Conservation (phyloP, 176 grass and related monocot species). For the Zoysia japonica region DNA sequence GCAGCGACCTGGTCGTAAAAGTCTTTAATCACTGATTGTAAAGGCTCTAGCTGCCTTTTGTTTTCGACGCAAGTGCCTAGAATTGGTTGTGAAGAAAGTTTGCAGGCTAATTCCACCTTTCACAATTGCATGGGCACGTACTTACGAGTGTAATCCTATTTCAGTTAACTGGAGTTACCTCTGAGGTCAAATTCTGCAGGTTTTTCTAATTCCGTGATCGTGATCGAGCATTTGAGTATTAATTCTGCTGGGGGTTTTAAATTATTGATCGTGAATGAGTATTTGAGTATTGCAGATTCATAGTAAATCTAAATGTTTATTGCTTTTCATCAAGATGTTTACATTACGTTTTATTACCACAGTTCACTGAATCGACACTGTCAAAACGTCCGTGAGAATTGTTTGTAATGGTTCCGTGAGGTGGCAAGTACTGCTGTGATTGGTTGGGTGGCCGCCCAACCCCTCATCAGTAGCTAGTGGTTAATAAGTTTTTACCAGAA, state of each 20-base stretch:
- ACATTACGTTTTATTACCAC: neutral
- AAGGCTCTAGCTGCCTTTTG: neutral
- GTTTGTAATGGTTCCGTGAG: neutral
- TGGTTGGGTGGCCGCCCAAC: neutral
- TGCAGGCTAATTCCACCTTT: neutral
- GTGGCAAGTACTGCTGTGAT: neutral
- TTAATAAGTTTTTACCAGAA: no score
- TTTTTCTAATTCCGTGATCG: neutral
- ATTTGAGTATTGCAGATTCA: neutral
- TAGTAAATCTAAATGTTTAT: neutral
- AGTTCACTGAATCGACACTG: neutral
- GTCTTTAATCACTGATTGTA: neutral
- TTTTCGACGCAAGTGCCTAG: constrained; percentile 17
- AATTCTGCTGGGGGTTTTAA: no score
- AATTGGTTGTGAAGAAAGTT: constrained; percentile 3
- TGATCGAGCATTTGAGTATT: constrained; percentile 18
- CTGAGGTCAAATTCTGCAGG: neutral
- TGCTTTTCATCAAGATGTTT: neutral
- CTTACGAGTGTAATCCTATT: no score
- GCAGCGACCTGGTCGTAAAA: constrained; percentile 18
- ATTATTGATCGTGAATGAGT: neutral
- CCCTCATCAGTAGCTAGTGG: neutral
- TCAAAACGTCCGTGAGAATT: neutral
- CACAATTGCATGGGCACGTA: neutral
- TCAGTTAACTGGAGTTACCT: no score